Conservation (phyloP, 1,139 yeast genomes). For the Pneumocystis carinii region DNA sequence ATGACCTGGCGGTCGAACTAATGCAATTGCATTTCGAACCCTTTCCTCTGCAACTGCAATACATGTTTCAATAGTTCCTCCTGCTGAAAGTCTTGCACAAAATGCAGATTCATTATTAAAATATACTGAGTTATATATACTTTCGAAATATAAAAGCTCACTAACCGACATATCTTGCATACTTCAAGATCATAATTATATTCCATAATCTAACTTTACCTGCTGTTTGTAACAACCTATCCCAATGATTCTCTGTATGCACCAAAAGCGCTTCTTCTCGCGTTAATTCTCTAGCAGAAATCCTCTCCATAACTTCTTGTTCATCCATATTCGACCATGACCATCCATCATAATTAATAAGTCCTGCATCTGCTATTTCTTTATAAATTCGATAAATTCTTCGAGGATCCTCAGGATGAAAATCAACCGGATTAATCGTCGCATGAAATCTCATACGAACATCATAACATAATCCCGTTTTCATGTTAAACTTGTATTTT, state of each 20-base stretch:
- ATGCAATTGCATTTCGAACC: slow-evolving; percentile 84
- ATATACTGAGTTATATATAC: slow-evolving; percentile 85
- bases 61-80: slow-evolving; percentile 94
- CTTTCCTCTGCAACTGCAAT: slow-evolving; percentile 85
- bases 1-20: slow-evolving; percentile 97
- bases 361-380: slow-evolving; percentile 83
- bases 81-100: slow-evolving; percentile 86
- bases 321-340: slow-evolving; percentile 59
- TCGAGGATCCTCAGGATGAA: slow-evolving; percentile 98
- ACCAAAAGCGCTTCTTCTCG: slow-evolving; percentile 75
- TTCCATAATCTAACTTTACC: slow-evolving; percentile 7
- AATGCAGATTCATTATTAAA: slow-evolving; percentile 79
- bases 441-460: slow-evolving; percentile 97
- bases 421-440: slow-evolving; percentile 83
- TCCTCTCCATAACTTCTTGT: slow-evolving; percentile 77
- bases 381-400: slow-evolving; percentile 88
- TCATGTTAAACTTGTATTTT: slow-evolving; percentile 3
- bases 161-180: slow-evolving; percentile 50
- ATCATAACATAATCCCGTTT: slow-evolving; percentile 82
- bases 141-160: slow-evolving; percentile 67
- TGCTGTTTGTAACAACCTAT: slow-evolving; percentile 60
- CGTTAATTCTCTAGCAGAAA: slow-evolving; percentile 81
- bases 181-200: background rate
- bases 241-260: slow-evolving; percentile 68
- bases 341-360: slow-evolving; percentile 65